Percentiles rank a stretch among this genome's conserved stretches.
Conservation (phyloP, 257 asterid species). For the Salvia hispanica region DNA sequence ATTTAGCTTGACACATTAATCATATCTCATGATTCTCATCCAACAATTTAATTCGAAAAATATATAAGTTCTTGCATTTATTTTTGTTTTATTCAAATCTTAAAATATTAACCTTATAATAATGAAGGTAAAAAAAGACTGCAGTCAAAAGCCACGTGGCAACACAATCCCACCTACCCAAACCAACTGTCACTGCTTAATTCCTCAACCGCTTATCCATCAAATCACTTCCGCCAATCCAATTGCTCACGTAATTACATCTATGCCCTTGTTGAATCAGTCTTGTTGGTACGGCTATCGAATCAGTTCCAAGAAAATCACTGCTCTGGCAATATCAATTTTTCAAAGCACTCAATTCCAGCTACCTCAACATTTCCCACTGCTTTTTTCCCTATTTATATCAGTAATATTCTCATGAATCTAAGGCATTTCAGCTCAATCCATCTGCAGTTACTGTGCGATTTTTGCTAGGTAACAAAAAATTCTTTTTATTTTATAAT, state of each 20-base stretch:
- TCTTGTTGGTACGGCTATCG: not conserved
- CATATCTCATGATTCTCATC: no score
- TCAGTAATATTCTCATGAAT: not conserved
- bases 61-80: no score
- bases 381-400: conserved; percentile 15
- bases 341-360: not conserved
- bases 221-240: not conserved
- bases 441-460: not conserved
- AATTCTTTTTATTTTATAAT: not conserved
- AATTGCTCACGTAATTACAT: not conserved
- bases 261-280: not conserved
- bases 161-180: conserved; percentile 13
- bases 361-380: not conserved
- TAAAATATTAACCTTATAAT: no score
- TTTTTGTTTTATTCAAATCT: no score
- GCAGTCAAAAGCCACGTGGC: conserved; percentile 20
- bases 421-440: not conserved
- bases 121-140: not conserved
- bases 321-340: conserved; percentile 7
- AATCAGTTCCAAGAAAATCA: not conserved
- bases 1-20: no score
- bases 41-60: no score
- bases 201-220: conserved; percentile 11
- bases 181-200: no score
- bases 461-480: not conserved